Evolutionary conservation across 164 flowering plant species (phyloP), one percentile per base, ranked within the genome.

Genomic region (Aristolochia californica): DNA sequence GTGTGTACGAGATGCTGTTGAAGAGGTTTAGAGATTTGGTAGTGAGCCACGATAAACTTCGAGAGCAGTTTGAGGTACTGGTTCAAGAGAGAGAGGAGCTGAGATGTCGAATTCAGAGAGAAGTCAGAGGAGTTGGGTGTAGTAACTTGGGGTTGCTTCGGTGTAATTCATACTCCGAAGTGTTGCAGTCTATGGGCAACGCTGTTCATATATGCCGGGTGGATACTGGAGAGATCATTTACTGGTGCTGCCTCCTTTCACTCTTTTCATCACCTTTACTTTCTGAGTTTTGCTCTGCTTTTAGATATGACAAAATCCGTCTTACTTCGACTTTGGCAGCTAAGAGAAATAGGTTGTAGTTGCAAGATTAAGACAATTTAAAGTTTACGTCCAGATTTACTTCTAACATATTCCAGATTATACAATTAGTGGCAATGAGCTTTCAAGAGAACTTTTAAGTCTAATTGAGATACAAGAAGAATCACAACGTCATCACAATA

Each of bases 131-230:
- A 50, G 64, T 22, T 55, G 62, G 60, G 58, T 59, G 1, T 21
- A 3, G 28, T 1, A 71, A 22, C 75, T 79, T 2, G 94, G 87
- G 7, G 54, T 43, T 40, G 27, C 81, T 73, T 63, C 25, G 22
- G 4, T 59, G 61, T 21, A 57, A 63, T 64, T 80, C 84, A 17
- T 78, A 73, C 68, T 53, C 62, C 64, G 79, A 65, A 4, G 72
- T 81, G 47, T 70, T 89, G 77, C 75, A 82, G 28, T 67, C 71
- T 17, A 72, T 89, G 62, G 89, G 94, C 13, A 86, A 84, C 59
- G 89, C 95, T 12, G 70, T 89, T 68, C 63, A 78, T 62, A 76
- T 86, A 11, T 74, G 70, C 48, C 61, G 65, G 48, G 74, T 77
- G 72, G 61, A 73, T 21, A 58, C 87, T 55, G 82, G 82, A 16